A percentile compares a stretch with the other conserved stretches of the same genome.
Evolutionary conservation across 345 rosid species (phyloP).

Genomic region (Eutrema heterophyllum): DNA sequence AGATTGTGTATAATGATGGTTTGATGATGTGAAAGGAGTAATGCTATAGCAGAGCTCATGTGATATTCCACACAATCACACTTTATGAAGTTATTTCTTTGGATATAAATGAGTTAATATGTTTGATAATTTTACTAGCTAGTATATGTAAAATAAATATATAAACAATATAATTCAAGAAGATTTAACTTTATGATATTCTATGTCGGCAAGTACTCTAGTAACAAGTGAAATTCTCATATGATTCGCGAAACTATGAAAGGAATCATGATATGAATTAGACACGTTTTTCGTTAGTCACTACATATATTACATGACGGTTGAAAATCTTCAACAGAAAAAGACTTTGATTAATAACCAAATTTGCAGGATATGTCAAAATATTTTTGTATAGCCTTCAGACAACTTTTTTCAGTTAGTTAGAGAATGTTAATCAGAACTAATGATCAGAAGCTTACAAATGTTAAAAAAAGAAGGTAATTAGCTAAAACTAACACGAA

Average conservation of each 20-base stretch:
- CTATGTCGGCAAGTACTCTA: neutral
- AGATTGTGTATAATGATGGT: neutral
- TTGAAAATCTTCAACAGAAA: neutral
- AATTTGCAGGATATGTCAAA: neutral
- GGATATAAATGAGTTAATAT: neutral
- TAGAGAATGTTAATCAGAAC: neutral
- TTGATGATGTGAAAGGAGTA: constrained; percentile 2
- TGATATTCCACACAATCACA: constrained; percentile 10
- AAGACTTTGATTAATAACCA: neutral
- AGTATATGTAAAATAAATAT: neutral
- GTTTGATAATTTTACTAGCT: neutral
- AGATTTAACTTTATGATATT: neutral
- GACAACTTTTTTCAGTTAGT: neutral
- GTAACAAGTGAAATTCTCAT: neutral
- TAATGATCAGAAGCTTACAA: neutral
- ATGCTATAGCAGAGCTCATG: constrained; percentile 9
- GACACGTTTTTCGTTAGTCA: neutral
- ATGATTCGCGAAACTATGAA: neutral
- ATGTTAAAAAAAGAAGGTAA: neutral
- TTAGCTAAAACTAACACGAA: neutral
- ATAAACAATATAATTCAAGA: neutral
- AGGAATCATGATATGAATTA: neutral
- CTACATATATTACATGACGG: neutral
- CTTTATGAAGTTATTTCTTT: constrained; percentile 10
- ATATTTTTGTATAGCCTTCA: neutral